A percentile compares a stretch with the other conserved stretches of the same genome.
These are phyloP conservation scores for Paratrypanosoma confusum DNA, from an alignment of 208 protist species.

Conservation along the genomic window DNA sequence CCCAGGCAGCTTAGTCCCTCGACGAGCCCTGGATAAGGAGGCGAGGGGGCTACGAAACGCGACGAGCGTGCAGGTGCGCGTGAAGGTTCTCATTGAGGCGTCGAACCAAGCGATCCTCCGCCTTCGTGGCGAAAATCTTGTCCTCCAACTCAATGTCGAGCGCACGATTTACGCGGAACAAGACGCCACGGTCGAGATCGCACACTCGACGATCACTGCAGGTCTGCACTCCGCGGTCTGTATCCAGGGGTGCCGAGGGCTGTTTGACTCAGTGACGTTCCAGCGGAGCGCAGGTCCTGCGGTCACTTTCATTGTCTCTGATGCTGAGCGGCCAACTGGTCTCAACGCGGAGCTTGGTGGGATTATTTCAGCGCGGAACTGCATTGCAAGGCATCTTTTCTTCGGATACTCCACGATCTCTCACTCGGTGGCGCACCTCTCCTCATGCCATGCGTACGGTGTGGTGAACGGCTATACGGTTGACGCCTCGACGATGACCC, in stretches of 20 bases:
- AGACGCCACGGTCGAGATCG: constrained; percentile 44
- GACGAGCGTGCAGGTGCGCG: too few relatives aligned
- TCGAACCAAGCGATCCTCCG: constrained; percentile 51
- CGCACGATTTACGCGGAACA: constrained; percentile 61
- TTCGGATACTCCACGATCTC: constrained; percentile 68
- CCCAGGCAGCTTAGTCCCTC: too few relatives aligned
- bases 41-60: too few relatives aligned
- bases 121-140: constrained; percentile 16
- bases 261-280: too few relatives aligned
- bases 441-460: constrained; percentile 46
- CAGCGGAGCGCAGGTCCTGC: not conserved
- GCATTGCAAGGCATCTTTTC: constrained; percentile 37
- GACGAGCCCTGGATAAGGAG: too few relatives aligned
- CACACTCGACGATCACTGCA: constrained; percentile 31
- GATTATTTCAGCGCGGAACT: constrained; percentile 43
- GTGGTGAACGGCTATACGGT: constrained; percentile 76
- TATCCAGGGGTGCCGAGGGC: constrained; percentile 50
- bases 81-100: constrained; percentile 44
- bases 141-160: constrained; percentile 25
- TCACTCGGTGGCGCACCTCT: constrained; percentile 60
- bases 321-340: constrained; percentile 29
- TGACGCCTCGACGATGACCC: constrained; percentile 49
- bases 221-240: constrained; percentile 37
- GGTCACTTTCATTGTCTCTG: constrained; percentile 9
- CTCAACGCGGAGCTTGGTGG: constrained; percentile 62